Percentiles rank a stretch among this genome's conserved stretches.
phyloP scores from a whole-genome alignment of 768 basidiomycete genomes.

The Boletus pseudopeckii region DNA sequence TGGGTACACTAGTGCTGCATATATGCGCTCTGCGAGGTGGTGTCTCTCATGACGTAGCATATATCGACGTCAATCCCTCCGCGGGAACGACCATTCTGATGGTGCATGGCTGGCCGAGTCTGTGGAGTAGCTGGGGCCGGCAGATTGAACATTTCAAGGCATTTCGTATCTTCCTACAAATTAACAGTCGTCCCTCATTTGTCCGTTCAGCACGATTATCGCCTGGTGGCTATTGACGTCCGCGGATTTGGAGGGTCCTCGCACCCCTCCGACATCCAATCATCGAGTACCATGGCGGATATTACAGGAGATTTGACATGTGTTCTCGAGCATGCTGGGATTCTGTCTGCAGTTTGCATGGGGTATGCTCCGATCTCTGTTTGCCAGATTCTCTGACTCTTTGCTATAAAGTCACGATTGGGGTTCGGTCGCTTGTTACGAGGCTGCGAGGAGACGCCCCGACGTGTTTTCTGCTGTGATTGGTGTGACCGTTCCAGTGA shows the following conservation, averaged over 20 bases:
- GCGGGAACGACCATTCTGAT: conserved; percentile 55
- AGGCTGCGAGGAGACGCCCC: conserved; percentile 64
- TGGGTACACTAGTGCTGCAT: conserved; percentile 30
- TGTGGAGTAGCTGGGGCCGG: conserved; percentile 73
- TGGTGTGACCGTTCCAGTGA: conserved; percentile 59
- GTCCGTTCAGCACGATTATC: conserved; percentile 52
- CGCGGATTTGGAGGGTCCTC: conserved; percentile 71
- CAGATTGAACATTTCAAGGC: conserved; percentile 70
- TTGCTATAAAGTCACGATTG: conserved; percentile 61
- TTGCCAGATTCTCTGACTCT: background rate
- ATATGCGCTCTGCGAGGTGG: conserved; percentile 1
- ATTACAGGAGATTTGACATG: conserved; percentile 62
- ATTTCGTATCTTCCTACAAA: background rate
- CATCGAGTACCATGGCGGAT: conserved; percentile 59
- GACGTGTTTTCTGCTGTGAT: conserved; percentile 60
- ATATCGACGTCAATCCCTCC: conserved; percentile 58
- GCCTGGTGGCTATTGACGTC: conserved; percentile 56
- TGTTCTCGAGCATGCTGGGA: conserved; percentile 50
- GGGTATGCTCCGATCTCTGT: conserved; percentile 42
- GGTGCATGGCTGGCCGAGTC: conserved; percentile 77
- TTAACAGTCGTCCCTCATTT: background rate
- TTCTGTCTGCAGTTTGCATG: conserved; percentile 52
- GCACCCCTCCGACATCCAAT: conserved; percentile 58
- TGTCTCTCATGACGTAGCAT: conserved; percentile 38
- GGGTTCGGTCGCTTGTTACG: conserved; percentile 66